phyloP scores from a whole-genome alignment of 2,329 filamentous ascomycete species.

The Cladorrhinum sp. region DNA sequence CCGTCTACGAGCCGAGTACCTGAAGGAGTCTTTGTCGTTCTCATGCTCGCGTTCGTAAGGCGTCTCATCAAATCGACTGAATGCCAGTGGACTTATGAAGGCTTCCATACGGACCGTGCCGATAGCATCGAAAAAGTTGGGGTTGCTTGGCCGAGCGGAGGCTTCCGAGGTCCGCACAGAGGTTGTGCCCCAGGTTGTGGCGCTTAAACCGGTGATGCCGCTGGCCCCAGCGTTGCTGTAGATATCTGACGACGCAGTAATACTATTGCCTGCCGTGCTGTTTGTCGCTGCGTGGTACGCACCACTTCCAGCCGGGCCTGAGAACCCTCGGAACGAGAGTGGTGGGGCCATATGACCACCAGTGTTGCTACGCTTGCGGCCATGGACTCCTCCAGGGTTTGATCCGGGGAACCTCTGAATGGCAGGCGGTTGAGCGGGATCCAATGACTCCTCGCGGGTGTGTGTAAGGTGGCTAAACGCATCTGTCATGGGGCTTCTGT shows the following conservation, averaged over 20 bases:
- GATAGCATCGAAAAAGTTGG: constrained; percentile 78
- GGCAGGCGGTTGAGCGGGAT: constrained; percentile 67
- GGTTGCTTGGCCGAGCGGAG: constrained; percentile 44
- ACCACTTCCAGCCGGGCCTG: constrained; percentile 47
- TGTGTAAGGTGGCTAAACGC: constrained; percentile 37
- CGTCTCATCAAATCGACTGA: constrained; percentile 45
- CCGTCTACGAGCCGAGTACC: constrained; percentile 46
- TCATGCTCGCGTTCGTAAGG: constrained; percentile 40
- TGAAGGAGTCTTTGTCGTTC: constrained; percentile 42
- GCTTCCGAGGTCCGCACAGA: constrained; percentile 56
- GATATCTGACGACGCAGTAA: constrained; percentile 33
- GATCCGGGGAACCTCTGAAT: constrained; percentile 68
- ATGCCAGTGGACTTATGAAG: constrained; percentile 70
- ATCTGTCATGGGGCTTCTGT: constrained; percentile 41
- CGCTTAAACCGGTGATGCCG: constrained; percentile 22
- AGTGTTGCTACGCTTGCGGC: constrained; percentile 86
- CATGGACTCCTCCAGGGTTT: constrained; percentile 54
- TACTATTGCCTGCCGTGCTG: constrained; percentile 54
- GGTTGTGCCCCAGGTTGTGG: constrained; percentile 32
- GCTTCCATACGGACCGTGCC: constrained; percentile 96
- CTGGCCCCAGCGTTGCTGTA: constrained; percentile 29
- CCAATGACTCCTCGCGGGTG: constrained; percentile 49
- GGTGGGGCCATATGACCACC: constrained; percentile 70
- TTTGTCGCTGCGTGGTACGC: constrained; percentile 46
- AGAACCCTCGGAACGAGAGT: constrained; percentile 76